A percentile compares a stretch with the other conserved stretches of the same genome.
phyloP scores from a whole-genome alignment of 2,329 filamentous ascomycete genomes.

The Neonectria magnoliae region DNA sequence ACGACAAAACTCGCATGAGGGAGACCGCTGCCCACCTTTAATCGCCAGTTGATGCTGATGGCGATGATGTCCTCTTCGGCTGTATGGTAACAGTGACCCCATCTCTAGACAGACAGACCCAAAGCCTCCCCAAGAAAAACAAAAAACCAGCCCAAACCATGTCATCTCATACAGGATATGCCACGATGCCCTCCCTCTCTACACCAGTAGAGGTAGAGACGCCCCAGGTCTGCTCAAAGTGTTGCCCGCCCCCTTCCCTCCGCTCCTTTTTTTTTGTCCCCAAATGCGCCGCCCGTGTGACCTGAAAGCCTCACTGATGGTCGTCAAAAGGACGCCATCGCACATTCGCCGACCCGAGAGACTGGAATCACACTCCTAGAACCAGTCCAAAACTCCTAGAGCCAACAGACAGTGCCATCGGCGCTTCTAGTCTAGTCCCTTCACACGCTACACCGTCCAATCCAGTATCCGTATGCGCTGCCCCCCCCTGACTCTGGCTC shows the following conservation, averaged over 20 bases:
- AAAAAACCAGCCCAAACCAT: neutral
- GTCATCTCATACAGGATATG: conserved; percentile 1
- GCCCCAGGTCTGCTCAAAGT: neutral
- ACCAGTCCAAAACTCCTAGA: conserved; percentile 19
- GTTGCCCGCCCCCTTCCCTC: neutral
- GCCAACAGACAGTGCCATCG: conserved; percentile 28
- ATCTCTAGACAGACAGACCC: conserved; percentile 31
- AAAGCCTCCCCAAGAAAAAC: conserved; percentile 11
- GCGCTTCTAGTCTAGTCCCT: conserved; percentile 17
- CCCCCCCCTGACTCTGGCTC: neutral
- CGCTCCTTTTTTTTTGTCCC: neutral
- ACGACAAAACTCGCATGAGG: neutral
- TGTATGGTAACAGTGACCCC: conserved; percentile 26
- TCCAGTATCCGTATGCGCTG: neutral
- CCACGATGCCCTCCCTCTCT: neutral
- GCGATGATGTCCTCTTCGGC: conserved; percentile 29
- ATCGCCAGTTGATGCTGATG: conserved; percentile 26
- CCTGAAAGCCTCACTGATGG: conserved; percentile 28
- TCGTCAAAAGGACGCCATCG: conserved; percentile 19
- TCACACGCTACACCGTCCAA: conserved; percentile 14
- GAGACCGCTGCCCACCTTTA: conserved; percentile 16
- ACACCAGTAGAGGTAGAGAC: neutral
- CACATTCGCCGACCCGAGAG: conserved; percentile 28
- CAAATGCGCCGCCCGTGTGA: conserved; percentile 28
- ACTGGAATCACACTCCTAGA: conserved; percentile 26